phyloP scores from a whole-genome alignment of 2,329 filamentous ascomycete genomes.

The Sclerotinia sclerotiorum region DNA sequence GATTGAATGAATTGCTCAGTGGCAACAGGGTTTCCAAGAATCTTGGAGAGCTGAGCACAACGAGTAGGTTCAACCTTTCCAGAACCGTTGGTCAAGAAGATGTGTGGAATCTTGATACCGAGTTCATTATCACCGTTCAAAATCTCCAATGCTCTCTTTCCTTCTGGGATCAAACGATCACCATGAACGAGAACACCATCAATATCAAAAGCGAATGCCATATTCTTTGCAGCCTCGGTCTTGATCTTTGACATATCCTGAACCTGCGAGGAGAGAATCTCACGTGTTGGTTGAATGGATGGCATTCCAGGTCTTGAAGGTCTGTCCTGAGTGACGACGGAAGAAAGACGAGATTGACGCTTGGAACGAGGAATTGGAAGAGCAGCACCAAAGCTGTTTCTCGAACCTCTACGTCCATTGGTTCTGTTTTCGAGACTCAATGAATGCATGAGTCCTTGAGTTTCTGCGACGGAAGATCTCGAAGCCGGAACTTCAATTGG shows the following conservation, averaged over 20 bases:
- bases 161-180: conserved; percentile 68
- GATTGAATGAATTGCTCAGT: conserved; percentile 77
- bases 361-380: conserved; percentile 72
- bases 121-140: conserved; percentile 75
- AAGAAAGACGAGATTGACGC: conserved; percentile 66
- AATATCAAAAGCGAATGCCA: conserved; percentile 79
- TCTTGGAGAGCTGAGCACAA: conserved; percentile 65
- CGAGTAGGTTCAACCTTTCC: conserved; percentile 68
- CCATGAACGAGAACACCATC: conserved; percentile 75
- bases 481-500: conserved; percentile 69
- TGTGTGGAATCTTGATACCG: conserved; percentile 58
- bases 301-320: conserved; percentile 57
- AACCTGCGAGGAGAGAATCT: conserved; percentile 68
- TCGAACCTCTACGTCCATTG: conserved; percentile 61
- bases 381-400: conserved; percentile 73
- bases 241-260: conserved; percentile 67
- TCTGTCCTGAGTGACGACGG: conserved; percentile 52
- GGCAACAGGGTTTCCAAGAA: conserved; percentile 63
- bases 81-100: conserved; percentile 73
- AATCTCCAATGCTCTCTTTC: conserved; percentile 64
- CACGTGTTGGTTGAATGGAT: conserved; percentile 59
- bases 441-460: conserved; percentile 69
- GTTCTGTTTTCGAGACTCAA: conserved; percentile 61
- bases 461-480: conserved; percentile 67
- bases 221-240: conserved; percentile 49